These are phyloP conservation scores for Candida coleopterorum DNA, from an alignment of 805 yeast genomes.

Conservation along the genomic window DNA sequence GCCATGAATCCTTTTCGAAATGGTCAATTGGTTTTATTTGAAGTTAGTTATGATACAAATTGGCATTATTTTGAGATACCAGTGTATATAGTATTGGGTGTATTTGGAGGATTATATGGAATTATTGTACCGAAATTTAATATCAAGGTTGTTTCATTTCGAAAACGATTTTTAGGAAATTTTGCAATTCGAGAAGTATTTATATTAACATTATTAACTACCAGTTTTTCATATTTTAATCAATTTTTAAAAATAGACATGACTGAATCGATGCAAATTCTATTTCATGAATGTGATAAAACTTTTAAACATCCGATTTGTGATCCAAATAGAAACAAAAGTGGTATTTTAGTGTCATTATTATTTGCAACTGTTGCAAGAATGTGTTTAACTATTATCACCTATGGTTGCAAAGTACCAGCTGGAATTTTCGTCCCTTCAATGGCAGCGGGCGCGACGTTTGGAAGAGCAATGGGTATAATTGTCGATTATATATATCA, in stretches of 20 bases:
- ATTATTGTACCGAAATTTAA: slow-evolving; percentile 71
- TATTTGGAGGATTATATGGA: slow-evolving; percentile 92
- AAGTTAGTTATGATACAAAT: slow-evolving; percentile 77
- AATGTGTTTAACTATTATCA: slow-evolving; percentile 65
- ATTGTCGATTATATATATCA: slow-evolving; percentile 46
- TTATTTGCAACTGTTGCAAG: slow-evolving; percentile 69
- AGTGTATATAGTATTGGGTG: slow-evolving; percentile 69
- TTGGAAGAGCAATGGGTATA: slow-evolving; percentile 84
- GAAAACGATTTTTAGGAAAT: slow-evolving; percentile 60
- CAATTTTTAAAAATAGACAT: slow-evolving; percentile 78
- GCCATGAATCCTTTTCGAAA: slow-evolving; percentile 87
- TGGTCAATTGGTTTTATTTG: slow-evolving; percentile 90
- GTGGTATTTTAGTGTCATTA: slow-evolving; percentile 47
- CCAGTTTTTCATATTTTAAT: slow-evolving; percentile 77
- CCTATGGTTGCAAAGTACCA: slow-evolving; percentile 92
- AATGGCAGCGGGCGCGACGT: slow-evolving; percentile 94
- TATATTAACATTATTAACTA: slow-evolving; percentile 61
- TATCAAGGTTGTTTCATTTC: slow-evolving; percentile 67
- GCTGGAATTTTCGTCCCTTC: slow-evolving; percentile 98
- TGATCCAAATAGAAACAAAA: slow-evolving; percentile 21
- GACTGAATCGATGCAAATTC: slow-evolving; percentile 91
- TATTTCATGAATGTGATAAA: slow-evolving; percentile 76
- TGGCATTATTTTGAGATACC: slow-evolving; percentile 90
- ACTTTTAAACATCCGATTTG: slow-evolving; percentile 42
- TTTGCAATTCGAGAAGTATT: slow-evolving; percentile 70